phyloP scores from a whole-genome alignment of 2,329 filamentous ascomycete genomes.

The Meredithiella fracta region DNA sequence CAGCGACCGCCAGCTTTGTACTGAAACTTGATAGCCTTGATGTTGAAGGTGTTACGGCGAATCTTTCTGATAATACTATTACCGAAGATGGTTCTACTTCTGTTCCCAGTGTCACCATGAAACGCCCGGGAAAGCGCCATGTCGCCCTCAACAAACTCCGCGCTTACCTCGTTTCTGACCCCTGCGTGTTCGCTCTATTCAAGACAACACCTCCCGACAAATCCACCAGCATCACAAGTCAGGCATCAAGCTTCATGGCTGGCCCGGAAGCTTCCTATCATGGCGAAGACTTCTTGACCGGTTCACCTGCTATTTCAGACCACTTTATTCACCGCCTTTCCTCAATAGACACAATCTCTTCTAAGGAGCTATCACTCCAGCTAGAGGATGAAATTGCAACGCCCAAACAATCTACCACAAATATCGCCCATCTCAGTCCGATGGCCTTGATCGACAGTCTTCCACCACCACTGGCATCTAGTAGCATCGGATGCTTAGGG shows the following conservation, averaged over 20 bases:
- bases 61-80: background rate
- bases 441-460: conserved; percentile 4
- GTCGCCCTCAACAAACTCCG: conserved; percentile 46
- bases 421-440: background rate
- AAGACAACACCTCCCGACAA: conserved; percentile 25
- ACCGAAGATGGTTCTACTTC: background rate
- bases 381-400: conserved; percentile 10
- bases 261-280: conserved; percentile 30
- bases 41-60: conserved; percentile 46
- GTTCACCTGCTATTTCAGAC: conserved; percentile 13
- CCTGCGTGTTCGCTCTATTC: conserved; percentile 45
- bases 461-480: conserved; percentile 2
- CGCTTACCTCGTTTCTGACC: conserved; percentile 50
- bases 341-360: background rate
- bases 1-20: conserved; percentile 44
- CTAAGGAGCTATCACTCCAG: background rate
- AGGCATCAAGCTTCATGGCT: conserved; percentile 17
- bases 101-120: background rate
- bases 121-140: conserved; percentile 42
- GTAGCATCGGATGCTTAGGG: background rate
- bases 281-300: conserved; percentile 14
- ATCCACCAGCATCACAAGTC: conserved; percentile 33
- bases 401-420: conserved; percentile 8
- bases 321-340: background rate
- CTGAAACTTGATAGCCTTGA: conserved; percentile 47